A percentile compares a stretch with the other conserved stretches of the same genome.
Conservation (phyloP, 1,284 basidiomycete genomes). For the Ceratobasidium sp. region DNA sequence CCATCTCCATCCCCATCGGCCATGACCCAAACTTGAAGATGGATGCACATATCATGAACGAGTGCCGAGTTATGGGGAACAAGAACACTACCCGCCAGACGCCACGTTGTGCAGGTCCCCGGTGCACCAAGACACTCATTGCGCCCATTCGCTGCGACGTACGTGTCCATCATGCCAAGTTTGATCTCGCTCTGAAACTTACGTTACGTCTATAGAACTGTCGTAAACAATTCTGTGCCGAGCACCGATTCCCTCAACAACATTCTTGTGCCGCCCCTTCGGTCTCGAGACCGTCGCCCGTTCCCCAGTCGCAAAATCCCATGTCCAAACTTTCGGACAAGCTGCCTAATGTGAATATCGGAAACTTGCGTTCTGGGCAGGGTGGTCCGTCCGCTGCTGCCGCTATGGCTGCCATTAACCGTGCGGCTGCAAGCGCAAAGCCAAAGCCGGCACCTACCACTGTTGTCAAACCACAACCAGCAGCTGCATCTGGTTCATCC, state of each 20-base stretch:
- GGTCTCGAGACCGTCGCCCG: slow-evolving; percentile 38
- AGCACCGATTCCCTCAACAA: slow-evolving; percentile 73
- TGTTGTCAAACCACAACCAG: slow-evolving; percentile 11
- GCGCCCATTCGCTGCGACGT: slow-evolving; percentile 75
- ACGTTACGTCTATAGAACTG: slow-evolving; percentile 60
- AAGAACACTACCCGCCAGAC: slow-evolving; percentile 54
- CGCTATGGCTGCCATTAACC: slow-evolving; percentile 57
- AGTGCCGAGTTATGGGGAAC: slow-evolving; percentile 71
- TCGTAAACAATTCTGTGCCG: slow-evolving; percentile 69
- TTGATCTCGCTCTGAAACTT: slow-evolving; percentile 6
- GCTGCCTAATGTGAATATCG: slow-evolving; percentile 42
- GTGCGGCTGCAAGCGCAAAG: slow-evolving; percentile 43
- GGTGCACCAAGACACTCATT: slow-evolving; percentile 74
- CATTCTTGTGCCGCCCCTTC: slow-evolving; percentile 57
- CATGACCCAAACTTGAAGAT: slow-evolving; percentile 79
- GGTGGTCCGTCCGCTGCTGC: slow-evolving; percentile 43
- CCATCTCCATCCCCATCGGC: slow-evolving; percentile 71
- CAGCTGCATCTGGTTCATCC: slow-evolving; percentile 38
- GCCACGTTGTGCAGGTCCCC: slow-evolving; percentile 58
- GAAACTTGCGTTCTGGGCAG: slow-evolving; percentile 51
- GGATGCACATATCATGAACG: slow-evolving; percentile 68
- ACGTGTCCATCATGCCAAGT: slow-evolving; percentile 47
- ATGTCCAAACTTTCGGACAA: slow-evolving; percentile 36
- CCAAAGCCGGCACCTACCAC: slow-evolving; percentile 24
- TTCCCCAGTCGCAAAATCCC: slow-evolving; percentile 39